Conservation (phyloP, 495 filamentous ascomycete genomes). For the Cudoniella acicularis region DNA sequence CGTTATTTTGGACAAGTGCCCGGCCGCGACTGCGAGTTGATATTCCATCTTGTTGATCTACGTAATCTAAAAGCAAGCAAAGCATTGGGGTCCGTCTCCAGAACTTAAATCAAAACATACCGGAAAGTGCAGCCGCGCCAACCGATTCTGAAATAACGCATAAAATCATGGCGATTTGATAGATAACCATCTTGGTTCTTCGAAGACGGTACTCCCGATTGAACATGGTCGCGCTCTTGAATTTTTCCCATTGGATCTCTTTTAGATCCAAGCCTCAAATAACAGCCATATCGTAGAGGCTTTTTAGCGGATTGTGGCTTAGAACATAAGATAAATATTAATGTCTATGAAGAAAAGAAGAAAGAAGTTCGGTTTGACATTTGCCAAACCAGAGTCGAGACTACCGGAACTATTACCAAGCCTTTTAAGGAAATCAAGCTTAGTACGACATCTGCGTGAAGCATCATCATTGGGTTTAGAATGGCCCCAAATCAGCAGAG, state of each 20-base stretch:
- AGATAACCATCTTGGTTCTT: conserved; percentile 50
- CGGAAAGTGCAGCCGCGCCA: conserved; percentile 45
- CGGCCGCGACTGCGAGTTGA: conserved; percentile 22
- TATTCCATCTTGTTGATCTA: conserved; percentile 42
- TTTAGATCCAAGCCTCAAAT: conserved; percentile 50
- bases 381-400: no score
- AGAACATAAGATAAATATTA: background rate
- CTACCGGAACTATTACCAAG: no score
- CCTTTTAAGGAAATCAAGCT: no score
- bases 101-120: conserved; percentile 24
- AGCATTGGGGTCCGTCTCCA: background rate
- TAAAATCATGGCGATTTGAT: conserved; percentile 49
- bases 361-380: no score
- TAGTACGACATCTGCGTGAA: no score
- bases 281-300: conserved; percentile 33
- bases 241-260: conserved; percentile 49
- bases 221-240: conserved; percentile 49
- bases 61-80: no score
- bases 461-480: no score
- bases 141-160: conserved; percentile 48
- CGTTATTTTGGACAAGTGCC: conserved; percentile 40
- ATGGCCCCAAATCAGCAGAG: no score
- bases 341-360: background rate
- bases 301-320: background rate
- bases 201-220: conserved; percentile 44